Evolutionary conservation across 768 basidiomycete species (phyloP).

Genomic region (Tricholoma terreum): DNA sequence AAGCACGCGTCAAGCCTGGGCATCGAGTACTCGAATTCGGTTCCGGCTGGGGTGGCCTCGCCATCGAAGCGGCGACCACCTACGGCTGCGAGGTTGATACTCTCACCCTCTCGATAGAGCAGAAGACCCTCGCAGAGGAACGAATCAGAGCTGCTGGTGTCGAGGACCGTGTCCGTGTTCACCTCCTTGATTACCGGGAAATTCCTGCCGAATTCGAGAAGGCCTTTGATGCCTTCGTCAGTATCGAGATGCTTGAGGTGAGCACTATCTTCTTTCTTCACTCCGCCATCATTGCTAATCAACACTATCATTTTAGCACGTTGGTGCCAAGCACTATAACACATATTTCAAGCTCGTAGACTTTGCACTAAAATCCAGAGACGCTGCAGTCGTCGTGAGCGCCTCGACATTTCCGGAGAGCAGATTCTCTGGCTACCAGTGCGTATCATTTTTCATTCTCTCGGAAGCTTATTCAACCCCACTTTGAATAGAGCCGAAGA

Average conservation of each 20-base stretch:
- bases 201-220: constrained; percentile 80
- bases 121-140: constrained; percentile 85
- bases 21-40: constrained; percentile 88
- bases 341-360: constrained; percentile 76
- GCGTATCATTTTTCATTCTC: constrained; percentile 25
- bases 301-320: constrained; percentile 36
- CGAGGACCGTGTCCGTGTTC: constrained; percentile 70
- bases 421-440: constrained; percentile 70
- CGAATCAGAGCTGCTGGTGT: constrained; percentile 72
- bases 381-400: constrained; percentile 67
- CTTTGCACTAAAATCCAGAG: constrained; percentile 66
- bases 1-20: constrained; percentile 74
- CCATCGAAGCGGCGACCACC: constrained; percentile 75
- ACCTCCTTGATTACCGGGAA: constrained; percentile 88
- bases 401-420: constrained; percentile 71
- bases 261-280: constrained; percentile 9
- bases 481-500: constrained; percentile 58
- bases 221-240: constrained; percentile 75
- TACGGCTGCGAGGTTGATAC: constrained; percentile 87
- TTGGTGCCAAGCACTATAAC: constrained; percentile 56
- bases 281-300: constrained; percentile 45
- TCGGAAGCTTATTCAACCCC: constrained; percentile 1
- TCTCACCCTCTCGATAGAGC: constrained; percentile 82
- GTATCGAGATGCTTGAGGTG: constrained; percentile 81
- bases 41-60: constrained; percentile 90